Base-by-base conservation (phyloP, 2,329 filamentous ascomycete genomes). In the Ceratocystis huliohia region DNA sequence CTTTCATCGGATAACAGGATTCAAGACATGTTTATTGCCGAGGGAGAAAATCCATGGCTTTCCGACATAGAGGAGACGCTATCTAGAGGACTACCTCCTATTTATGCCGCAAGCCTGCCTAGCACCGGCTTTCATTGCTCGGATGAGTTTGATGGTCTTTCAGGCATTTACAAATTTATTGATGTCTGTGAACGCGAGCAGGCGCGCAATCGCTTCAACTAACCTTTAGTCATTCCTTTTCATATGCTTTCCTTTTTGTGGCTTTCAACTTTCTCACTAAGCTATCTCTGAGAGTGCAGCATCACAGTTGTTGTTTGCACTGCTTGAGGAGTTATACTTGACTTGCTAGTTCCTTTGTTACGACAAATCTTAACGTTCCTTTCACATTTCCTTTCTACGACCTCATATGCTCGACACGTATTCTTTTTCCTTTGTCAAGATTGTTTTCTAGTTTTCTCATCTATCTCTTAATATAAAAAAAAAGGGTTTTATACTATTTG, bases 151-250 rank as follows among this genome's bases (percentile, higher is more conserved):
- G 81, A 84, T 63, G 82, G 82, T 0, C 70, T 84, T 2, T 81
- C 84, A 68, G 82, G 82, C 3, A 80, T 85, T 45, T 82, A 84
- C 71, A 77, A 78, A 17, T 85, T 85, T 69, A 68, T 85, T 37
- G 82, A 83, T 70, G 82, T 83, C 70, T 85, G 82, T 70, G 81
- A 84, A 68, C 77, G 78, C 30, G 74, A 41, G 56, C 53, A 65
- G 56, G 56, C 22, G 30, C 22, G 33, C 28, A 63, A 46, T 41
- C 44, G 17, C 44, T 66, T 63, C 45, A 28, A 61, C 50, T 64
- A 30, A 65, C 41, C 53, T 37, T 61, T 30, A 65, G 63, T 28
- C 66, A 50, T 41, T 67, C 63, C 37, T 22, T 65, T 67, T 63
- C 5, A 61, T n/a, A 10, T 50, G 7, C 17, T 62, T 65, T 64